phyloP scores from a whole-genome alignment of 2,329 filamentous ascomycete species.

The Scolecobasidium constrictum region DNA sequence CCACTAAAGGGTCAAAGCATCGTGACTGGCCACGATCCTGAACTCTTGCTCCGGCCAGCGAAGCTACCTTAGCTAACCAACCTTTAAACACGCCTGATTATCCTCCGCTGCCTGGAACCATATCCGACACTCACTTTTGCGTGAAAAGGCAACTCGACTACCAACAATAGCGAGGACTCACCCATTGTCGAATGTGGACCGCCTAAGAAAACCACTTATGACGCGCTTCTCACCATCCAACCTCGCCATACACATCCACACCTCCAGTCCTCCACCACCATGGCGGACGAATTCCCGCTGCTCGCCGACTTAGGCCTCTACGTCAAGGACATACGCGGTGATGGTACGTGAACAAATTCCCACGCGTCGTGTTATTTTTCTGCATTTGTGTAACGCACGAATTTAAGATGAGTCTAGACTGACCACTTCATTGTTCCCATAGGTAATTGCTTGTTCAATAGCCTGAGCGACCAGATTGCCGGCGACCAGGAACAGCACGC shows the following conservation, averaged over 20 bases:
- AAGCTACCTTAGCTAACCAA: too few relatives aligned
- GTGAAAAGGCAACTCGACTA: too few relatives aligned
- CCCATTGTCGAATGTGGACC: neutral
- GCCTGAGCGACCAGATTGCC: slow-evolving; percentile 56
- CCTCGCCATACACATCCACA: neutral
- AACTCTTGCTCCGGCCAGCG: too few relatives aligned
- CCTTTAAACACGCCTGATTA: too few relatives aligned
- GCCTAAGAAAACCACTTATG: neutral
- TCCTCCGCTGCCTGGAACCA: too few relatives aligned
- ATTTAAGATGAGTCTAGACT: too few relatives aligned
- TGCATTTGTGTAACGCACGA: too few relatives aligned
- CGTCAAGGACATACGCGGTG: slow-evolving; percentile 46
- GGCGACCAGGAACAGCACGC: slow-evolving; percentile 46
- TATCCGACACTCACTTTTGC: too few relatives aligned
- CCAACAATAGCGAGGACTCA: neutral
- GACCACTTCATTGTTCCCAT: too few relatives aligned
- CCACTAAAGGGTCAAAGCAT: too few relatives aligned
- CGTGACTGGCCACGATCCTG: too few relatives aligned
- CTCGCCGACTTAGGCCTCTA: slow-evolving; percentile 48
- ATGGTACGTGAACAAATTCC: slow-evolving; percentile 46
- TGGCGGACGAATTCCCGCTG: slow-evolving; percentile 40
- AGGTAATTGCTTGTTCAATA: slow-evolving; percentile 63
- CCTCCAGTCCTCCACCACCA: neutral
- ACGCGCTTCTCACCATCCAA: neutral
- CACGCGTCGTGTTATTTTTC: too few relatives aligned